Evolutionary conservation across 345 rosid species (phyloP), one percentile per base, ranked within the genome.

Genomic region (Populus davidiana): DNA sequence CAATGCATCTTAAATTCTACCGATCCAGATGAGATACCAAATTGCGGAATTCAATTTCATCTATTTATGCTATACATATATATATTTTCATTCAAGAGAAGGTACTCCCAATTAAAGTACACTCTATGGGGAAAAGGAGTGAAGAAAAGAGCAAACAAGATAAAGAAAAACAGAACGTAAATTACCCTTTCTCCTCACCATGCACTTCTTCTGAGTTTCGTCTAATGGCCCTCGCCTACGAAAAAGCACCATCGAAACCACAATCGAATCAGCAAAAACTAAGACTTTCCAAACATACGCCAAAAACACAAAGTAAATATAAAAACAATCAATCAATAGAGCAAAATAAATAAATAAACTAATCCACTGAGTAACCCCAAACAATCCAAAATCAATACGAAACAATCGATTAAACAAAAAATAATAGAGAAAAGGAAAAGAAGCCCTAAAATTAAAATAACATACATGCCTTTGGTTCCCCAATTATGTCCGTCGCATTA

Each of bases 161-260:
- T 38, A 76, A 70, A 50, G 76, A 81, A 73, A 31, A 54, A 78
- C 69, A 73, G 71, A 80, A 78, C 75, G 87, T 54, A 82, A 76
- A 83, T 86, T 79, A 84, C 86, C 86, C 83, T 80, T 79, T 71
- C 74, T 66, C 81, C 89, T 89, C 87, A 87, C 88, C 92, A 72
- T 82, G 76, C 78, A 68, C 85, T 87, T 85, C 87, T 44, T 44
- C 78, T 84, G 81, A 69, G 77, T 77, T 38, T 87, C 82, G 71
- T 85, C 86, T 36, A 56, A 39, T 12, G 87, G 83, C 68, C 85
- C 86, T 81, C 70, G 83, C 85, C 78, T 86, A 72, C 31, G 77
- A 62, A 87, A 74, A 81, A 41, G 65, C 74, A 81, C 74, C 80
- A 13, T 47, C 81, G 76, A 72, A 59, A 59, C 29, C 29, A 79